A percentile compares a stretch with the other conserved stretches of the same genome.
Evolutionary conservation across 106 monocot genomes (phyloP).

Genomic region (Dioscorea alata): DNA sequence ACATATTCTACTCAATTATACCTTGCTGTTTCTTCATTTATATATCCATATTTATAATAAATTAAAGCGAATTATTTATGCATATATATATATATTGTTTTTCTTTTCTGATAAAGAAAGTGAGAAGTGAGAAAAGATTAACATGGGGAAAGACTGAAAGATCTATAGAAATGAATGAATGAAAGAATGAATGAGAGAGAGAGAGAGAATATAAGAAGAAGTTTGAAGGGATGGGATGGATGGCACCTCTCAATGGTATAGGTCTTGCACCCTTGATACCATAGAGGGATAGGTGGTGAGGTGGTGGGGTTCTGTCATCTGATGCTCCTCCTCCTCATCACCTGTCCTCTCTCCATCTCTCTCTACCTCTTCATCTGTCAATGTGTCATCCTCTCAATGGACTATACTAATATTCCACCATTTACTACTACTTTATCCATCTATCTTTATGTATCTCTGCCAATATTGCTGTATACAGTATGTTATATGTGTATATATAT

Average conservation of each 20-base stretch:
- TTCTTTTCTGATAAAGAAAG: neutral
- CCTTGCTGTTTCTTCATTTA: too few relatives aligned
- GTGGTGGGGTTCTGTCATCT: constrained; percentile 2
- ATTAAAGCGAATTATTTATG: too few relatives aligned
- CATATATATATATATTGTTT: too few relatives aligned
- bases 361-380: constrained; percentile 8
- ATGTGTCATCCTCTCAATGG: neutral
- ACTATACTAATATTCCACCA: too few relatives aligned
- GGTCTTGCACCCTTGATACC: neutral
- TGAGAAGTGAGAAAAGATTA: neutral
- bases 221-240: constrained; percentile 6
- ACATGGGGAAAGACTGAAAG: neutral
- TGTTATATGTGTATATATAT: neutral
- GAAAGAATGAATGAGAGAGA: neutral
- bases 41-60: too few relatives aligned
- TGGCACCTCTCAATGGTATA: constrained; percentile 10
- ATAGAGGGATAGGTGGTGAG: neutral
- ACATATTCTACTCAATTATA: too few relatives aligned
- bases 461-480: too few relatives aligned
- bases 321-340: neutral
- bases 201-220: constrained; percentile 4
- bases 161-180: neutral
- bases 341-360: neutral
- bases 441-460: neutral
- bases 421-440: too few relatives aligned